Percentiles rank a stretch among this genome's conserved stretches.
These are phyloP conservation scores for Penicillium silybi DNA, from an alignment of 495 filamentous ascomycete genomes.

Conservation along the genomic window DNA sequence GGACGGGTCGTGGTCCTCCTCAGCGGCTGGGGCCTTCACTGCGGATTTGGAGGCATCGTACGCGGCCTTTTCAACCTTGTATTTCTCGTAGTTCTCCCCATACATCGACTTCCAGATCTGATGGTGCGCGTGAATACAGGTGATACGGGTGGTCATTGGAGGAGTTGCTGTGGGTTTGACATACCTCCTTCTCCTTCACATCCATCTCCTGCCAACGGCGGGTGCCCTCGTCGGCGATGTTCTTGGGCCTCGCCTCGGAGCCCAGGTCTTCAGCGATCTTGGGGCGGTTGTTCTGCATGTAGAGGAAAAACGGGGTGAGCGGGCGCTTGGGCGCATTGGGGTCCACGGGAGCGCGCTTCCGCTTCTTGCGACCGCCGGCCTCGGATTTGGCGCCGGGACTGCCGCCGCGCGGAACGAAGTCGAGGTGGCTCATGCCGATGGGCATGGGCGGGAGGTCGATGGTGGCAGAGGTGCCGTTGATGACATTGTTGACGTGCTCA, in stretches of 20 bases:
- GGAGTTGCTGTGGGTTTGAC: conserved; percentile 7
- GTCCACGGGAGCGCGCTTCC: conserved; percentile 77
- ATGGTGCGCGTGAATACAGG: background rate
- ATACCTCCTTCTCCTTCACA: conserved; percentile 68
- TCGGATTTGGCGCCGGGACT: conserved; percentile 41
- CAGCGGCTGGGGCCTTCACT: conserved; percentile 24
- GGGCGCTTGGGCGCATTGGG: conserved; percentile 94
- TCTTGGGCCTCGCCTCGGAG: conserved; percentile 62
- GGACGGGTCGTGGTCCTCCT: conserved; percentile 47
- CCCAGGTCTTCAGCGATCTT: conserved; percentile 76
- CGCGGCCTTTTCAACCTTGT: conserved; percentile 65
- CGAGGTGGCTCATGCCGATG: conserved; percentile 44
- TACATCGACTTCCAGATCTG: conserved; percentile 73
- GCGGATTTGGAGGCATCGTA: conserved; percentile 54
- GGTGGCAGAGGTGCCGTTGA: conserved; percentile 55
- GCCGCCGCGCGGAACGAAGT: conserved; percentile 37
- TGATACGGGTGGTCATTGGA: background rate
- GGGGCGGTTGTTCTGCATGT: conserved; percentile 75
- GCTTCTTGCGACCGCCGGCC: conserved; percentile 70
- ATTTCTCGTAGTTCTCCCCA: conserved; percentile 68
- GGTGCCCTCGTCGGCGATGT: conserved; percentile 78
- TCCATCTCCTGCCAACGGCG: conserved; percentile 76
- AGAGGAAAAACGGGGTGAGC: conserved; percentile 90
- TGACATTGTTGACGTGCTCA: conserved; percentile 73
- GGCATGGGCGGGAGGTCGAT: conserved; percentile 50